A percentile compares a stretch with the other conserved stretches of the same genome.
phyloP scores from a whole-genome alignment of 345 rosid species.

The Aquilaria yunnanensis region DNA sequence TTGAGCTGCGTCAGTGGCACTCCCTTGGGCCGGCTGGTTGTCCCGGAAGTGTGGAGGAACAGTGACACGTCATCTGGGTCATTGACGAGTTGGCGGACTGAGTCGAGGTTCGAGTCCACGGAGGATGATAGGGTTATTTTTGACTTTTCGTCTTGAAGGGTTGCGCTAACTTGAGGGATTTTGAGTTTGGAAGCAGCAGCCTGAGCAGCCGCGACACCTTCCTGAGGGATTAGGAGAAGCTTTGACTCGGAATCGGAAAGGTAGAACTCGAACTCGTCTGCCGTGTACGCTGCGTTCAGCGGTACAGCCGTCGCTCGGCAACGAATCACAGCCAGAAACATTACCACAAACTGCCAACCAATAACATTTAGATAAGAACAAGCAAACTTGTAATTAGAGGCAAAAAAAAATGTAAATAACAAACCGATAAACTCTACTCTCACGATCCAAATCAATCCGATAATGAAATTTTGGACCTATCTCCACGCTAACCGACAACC shows the following conservation, averaged over 20 bases:
- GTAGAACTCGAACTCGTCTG: slow-evolving; percentile 72
- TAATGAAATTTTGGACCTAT: not conserved
- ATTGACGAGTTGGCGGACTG: slow-evolving; percentile 21
- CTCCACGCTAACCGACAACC: too few species aligned
- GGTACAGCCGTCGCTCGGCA: slow-evolving; percentile 66
- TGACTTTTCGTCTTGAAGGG: slow-evolving; percentile 27
- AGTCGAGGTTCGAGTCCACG: slow-evolving; percentile 16
- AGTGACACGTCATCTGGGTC: slow-evolving; percentile 47
- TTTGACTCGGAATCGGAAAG: slow-evolving; percentile 66
- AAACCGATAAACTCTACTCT: not conserved
- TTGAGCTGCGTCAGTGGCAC: slow-evolving; percentile 66
- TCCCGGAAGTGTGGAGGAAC: slow-evolving; percentile 72
- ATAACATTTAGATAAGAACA: not conserved
- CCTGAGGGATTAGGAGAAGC: slow-evolving; percentile 32
- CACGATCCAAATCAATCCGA: slow-evolving; percentile 4
- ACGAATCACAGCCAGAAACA: slow-evolving; percentile 60
- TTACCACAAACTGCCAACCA: slow-evolving; percentile 50
- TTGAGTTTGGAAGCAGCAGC: slow-evolving; percentile 48
- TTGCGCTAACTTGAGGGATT: slow-evolving; percentile 35
- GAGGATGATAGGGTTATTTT: slow-evolving; percentile 24
- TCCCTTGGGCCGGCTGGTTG: slow-evolving; percentile 86
- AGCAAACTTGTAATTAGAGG: too few species aligned
- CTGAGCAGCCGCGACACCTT: slow-evolving; percentile 38
- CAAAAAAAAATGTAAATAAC: too few species aligned
- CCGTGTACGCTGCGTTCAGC: slow-evolving; percentile 53